Conservation (phyloP, 805 yeast species). For the Wilhelminamyces savonicus region DNA sequence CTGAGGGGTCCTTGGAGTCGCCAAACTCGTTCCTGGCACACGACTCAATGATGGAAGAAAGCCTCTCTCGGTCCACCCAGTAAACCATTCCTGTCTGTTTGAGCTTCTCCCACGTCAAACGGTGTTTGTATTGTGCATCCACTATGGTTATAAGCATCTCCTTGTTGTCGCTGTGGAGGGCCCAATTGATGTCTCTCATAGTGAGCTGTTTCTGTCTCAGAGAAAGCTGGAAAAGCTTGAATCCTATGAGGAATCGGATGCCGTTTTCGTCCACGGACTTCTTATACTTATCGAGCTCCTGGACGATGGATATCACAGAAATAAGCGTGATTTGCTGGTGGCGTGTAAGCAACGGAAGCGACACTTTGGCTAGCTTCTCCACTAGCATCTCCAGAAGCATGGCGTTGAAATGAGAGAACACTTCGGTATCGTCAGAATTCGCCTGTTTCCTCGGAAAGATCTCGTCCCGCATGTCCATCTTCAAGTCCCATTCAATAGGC, state of each 20-base stretch:
- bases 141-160: slow-evolving; percentile 54
- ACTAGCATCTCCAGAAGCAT: slow-evolving; percentile 42
- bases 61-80: slow-evolving; percentile 47
- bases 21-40: slow-evolving; percentile 70
- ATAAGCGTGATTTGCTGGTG: slow-evolving; percentile 86
- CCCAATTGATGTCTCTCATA: slow-evolving; percentile 85
- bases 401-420: slow-evolving; percentile 32
- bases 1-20: slow-evolving; percentile 59
- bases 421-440: slow-evolving; percentile 9
- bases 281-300: slow-evolving; percentile 43
- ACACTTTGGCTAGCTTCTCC: slow-evolving; percentile 54
- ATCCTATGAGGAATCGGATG: slow-evolving; percentile 61
- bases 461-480: slow-evolving; percentile 15
- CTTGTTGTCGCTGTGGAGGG: slow-evolving; percentile 74
- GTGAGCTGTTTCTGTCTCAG: slow-evolving; percentile 48
- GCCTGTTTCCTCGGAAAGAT: not conserved
- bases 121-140: slow-evolving; percentile 33
- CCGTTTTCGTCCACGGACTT: slow-evolving; percentile 58
- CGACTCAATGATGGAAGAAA: slow-evolving; percentile 46
- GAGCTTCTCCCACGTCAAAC: slow-evolving; percentile 56
- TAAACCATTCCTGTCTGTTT: slow-evolving; percentile 58
- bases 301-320: slow-evolving; percentile 60
- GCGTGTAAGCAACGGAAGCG: slow-evolving; percentile 77
- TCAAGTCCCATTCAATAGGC: slow-evolving; percentile 27
- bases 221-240: slow-evolving; percentile 52